A percentile compares a stretch with the other conserved stretches of the same genome.
These are phyloP conservation scores for Globomyces pollinis-pini DNA, from an alignment of 192 early-diverging fungal genomes.

Conservation along the genomic window DNA sequence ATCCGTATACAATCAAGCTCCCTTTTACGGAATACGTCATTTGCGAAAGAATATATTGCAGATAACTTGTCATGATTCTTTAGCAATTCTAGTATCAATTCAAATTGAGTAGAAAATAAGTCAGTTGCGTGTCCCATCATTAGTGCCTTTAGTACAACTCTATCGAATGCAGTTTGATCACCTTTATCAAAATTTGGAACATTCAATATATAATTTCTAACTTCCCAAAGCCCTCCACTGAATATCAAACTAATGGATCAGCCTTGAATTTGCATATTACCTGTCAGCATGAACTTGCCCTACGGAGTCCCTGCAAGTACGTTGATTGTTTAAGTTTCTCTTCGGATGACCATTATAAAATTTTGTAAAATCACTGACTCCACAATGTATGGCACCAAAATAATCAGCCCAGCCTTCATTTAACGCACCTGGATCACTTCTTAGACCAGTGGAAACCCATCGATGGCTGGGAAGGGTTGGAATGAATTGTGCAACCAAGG, in stretches of 20 bases:
- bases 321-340: constrained; percentile 51
- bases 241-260: constrained; percentile 3
- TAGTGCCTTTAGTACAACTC: constrained; percentile 9
- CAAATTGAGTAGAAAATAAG: constrained; percentile 12
- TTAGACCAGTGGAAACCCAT: constrained; percentile 12
- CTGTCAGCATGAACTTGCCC: constrained; percentile 18
- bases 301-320: constrained; percentile 14
- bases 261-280: not conserved
- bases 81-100: constrained; percentile 3
- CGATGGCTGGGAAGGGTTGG: constrained; percentile 23
- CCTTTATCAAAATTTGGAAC: not conserved
- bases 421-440: constrained; percentile 18
- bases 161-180: constrained; percentile 13
- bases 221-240: constrained; percentile 8
- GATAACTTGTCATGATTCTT: not conserved
- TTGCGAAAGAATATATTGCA: not conserved
- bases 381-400: constrained; percentile 26
- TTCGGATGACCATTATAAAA: constrained; percentile 21
- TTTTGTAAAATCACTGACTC: constrained; percentile 31
- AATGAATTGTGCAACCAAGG: constrained; percentile 13
- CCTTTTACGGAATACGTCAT: constrained; percentile 3
- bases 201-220: not conserved
- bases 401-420: constrained; percentile 27
- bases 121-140: constrained; percentile 17
- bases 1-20: constrained; percentile 9